Evolutionary conservation across 768 basidiomycete genomes (phyloP), one percentile per base, ranked within the genome.

Genomic region (Lyophyllum atratum): DNA sequence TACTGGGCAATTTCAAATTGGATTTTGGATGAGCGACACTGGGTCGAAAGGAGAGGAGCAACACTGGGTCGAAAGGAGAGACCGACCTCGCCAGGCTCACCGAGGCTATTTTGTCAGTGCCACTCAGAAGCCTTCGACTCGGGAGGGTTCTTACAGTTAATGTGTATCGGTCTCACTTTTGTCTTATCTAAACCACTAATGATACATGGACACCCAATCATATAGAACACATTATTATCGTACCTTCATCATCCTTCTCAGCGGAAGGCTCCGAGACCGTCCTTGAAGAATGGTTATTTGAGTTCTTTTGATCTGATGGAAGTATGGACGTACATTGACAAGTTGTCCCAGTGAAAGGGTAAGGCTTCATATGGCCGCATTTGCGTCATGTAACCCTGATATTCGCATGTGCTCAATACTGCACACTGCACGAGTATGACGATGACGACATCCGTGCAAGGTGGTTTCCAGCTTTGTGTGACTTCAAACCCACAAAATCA

Each of bases 121-220:
- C 34, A 37, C 19, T 33, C 10, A 40, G n/a, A 44, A 17, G 33
- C 26, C 31, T n/a, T 29, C 17, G 48, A 39, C 25, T 43, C 45
- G 17, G 22, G 31, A 52, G 45, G 53, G 48, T 49, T 31, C 21
- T 19, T 22, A 14, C 14, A 52, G 9, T 24, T 39, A 34, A 49
- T 49, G 6, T 49, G 33, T 21, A 42, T 12, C 19, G 40, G 22
- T 59, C 52, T 55, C 37, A 49, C 24, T 37, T 21, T 29, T 55
- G 47, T 52, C 40, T 56, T 49, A 22, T 21, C 26, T 29, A 12
- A 49, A 54, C 40, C 39, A 55, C 34, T 49, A 49, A 49, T 56
- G 49, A 55, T 34, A n/a, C 45, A 39, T 15, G 28, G 29, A 21
- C 40, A 26, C 49, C 21, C 29, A 19, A 9, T 33, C 43, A 2